phyloP scores from a whole-genome alignment of 306 rosid species.

The Crataegus laevigata region DNA sequence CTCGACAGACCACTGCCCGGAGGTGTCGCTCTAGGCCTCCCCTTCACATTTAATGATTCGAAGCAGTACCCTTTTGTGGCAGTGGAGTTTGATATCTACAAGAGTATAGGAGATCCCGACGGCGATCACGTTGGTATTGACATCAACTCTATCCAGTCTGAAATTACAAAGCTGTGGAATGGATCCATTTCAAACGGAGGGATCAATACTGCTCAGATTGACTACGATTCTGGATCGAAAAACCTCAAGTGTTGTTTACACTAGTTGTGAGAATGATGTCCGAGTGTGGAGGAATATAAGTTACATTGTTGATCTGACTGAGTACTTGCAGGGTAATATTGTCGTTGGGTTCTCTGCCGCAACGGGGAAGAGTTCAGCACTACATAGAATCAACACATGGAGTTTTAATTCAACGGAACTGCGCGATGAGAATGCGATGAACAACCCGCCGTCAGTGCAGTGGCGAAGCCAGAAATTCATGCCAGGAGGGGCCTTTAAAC shows the following conservation, averaged over 20 bases:
- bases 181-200: not conserved
- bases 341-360: not conserved
- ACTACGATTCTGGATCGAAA: slow-evolving; percentile 14
- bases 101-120: not conserved
- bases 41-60: not conserved
- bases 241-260: slow-evolving; percentile 22
- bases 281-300: too few relatives aligned
- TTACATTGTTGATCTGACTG: not conserved
- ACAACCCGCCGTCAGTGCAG: not conserved
- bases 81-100: slow-evolving; percentile 33
- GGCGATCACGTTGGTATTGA: slow-evolving; percentile 11
- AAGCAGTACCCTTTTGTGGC: slow-evolving; percentile 26
- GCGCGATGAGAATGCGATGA: fast-evolving
- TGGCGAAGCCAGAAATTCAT: too few relatives aligned
- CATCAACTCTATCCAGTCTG: not conserved
- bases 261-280: not conserved
- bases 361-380: not conserved
- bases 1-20: not conserved
- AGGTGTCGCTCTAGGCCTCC: slow-evolving; percentile 36
- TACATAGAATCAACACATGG: not conserved
- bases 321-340: not conserved
- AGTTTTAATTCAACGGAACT: not conserved
- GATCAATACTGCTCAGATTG: slow-evolving; percentile 6
- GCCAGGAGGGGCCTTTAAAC: too few relatives aligned
- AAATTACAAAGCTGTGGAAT: slow-evolving; percentile 5